Evolutionary conservation across 768 basidiomycete genomes (phyloP).

Genomic region (Lactarius vividus): DNA sequence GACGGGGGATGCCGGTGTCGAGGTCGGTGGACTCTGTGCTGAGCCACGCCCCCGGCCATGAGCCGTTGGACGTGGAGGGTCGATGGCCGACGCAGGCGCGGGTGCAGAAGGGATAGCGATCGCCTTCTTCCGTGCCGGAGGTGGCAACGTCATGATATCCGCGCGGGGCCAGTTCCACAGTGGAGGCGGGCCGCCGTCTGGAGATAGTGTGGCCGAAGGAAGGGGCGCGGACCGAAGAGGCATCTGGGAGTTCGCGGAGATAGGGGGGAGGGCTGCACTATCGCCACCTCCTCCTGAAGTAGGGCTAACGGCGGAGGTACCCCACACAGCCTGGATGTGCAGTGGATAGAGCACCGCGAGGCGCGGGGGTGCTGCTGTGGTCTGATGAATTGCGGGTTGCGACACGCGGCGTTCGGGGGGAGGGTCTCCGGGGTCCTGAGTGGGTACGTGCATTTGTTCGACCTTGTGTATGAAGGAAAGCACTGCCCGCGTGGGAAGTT

Average conservation of each 20-base stretch:
- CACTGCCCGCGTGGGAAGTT: slow-evolving; percentile 7
- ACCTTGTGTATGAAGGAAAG: slow-evolving; percentile 7
- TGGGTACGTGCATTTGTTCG: slow-evolving; percentile 8
- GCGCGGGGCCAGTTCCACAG: slow-evolving; percentile 27
- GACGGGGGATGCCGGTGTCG: neutral
- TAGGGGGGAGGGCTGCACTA: neutral
- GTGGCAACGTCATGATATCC: slow-evolving; percentile 26
- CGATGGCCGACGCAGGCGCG: neutral
- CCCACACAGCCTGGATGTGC: slow-evolving; percentile 17
- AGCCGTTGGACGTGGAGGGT: neutral
- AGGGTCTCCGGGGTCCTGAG: neutral
- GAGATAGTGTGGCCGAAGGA: neutral
- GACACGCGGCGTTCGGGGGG: neutral
- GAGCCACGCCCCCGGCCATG: neutral
- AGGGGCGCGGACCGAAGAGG: neutral
- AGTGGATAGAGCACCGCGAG: slow-evolving; percentile 16
- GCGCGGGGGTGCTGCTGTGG: neutral
- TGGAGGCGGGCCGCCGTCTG: slow-evolving; percentile 14
- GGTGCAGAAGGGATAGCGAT: neutral
- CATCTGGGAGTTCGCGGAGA: neutral
- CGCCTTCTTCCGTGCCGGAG: slow-evolving; percentile 1
- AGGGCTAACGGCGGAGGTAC: neutral
- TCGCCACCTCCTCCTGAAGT: neutral
- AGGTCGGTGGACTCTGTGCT: neutral
- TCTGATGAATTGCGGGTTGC: slow-evolving; percentile 2